Percentiles rank a stretch among this genome's conserved stretches.
These are phyloP conservation scores for Candida quercuum DNA, from an alignment of 805 yeast species.

Conservation along the genomic window DNA sequence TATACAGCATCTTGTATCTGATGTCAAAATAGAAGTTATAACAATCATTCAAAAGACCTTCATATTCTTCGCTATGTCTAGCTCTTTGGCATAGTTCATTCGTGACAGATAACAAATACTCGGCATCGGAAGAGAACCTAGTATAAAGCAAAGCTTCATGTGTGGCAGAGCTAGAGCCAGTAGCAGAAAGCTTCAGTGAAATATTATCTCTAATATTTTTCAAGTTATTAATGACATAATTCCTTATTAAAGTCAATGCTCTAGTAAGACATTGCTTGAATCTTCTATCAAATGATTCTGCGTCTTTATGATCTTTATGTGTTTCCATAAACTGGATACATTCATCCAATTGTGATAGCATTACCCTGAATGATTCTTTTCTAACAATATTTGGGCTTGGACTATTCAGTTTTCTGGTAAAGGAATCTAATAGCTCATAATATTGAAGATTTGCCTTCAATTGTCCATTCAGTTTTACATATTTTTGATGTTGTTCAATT, in stretches of 20 bases:
- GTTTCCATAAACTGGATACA: constrained; percentile 57
- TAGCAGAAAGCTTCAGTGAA: constrained; percentile 17
- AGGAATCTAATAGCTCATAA: constrained; percentile 67
- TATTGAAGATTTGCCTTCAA: constrained; percentile 45
- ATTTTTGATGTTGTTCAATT: constrained; percentile 39
- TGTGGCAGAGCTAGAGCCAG: constrained; percentile 33
- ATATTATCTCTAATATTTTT: constrained; percentile 29
- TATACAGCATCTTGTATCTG: constrained; percentile 44
- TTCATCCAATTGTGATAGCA: constrained; percentile 55
- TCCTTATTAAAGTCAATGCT: constrained; percentile 68
- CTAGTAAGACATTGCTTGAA: constrained; percentile 83
- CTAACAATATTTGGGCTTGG: constrained; percentile 67
- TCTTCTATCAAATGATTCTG: constrained; percentile 60
- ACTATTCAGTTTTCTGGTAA: constrained; percentile 62
- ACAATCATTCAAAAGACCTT: constrained; percentile 64
- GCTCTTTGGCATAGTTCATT: constrained; percentile 34
- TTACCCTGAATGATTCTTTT: constrained; percentile 46
- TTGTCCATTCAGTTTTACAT: constrained; percentile 36
- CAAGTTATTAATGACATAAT: constrained; percentile 46
- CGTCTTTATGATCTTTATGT: constrained; percentile 60
- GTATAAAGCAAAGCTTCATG: constrained; percentile 62
- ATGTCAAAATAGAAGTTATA: constrained; percentile 55
- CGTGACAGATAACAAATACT: constrained; percentile 30
- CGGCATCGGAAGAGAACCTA: constrained; percentile 48
- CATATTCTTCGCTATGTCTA: constrained; percentile 44